Base-by-base conservation (phyloP, 2,329 filamentous ascomycete species). In the Phaeosphaeriaceae sp. region DNA sequence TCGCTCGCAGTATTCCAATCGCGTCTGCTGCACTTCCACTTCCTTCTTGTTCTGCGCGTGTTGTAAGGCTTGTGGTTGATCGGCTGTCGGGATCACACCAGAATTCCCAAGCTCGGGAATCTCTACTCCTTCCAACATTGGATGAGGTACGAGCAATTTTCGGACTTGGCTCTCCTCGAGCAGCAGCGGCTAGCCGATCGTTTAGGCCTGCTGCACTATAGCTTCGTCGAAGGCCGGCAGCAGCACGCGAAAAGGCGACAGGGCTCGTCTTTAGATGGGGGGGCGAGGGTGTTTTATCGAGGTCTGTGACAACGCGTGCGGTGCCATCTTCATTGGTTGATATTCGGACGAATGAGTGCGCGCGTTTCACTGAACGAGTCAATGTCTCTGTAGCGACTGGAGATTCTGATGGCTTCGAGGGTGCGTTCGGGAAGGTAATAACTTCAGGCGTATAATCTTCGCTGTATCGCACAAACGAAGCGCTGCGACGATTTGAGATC, bases 61-160 rank as follows among this genome's bases (percentile, higher is more conserved):
- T 83, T 17, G 87, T 92, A 46, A 96, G 77, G 58, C 91, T 89
- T 64, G 64, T 67, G 29, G 64, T 69, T 48, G 91, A 90, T 35
- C 88, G 86, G 42, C 83, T 79, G 58, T 94, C 89, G 6, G 87
- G 86, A 67, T 96, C 90, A 64, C 90, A 93, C 76, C 89, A 92
- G 48, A 91, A 91, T 66, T 96, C 90, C 93, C 93, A 97, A 6
- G 88, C 89, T 42, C 92, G 86, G 15, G 92, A 90, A 71, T 97
- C 90, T 46, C 90, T 86, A 48, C 92, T 96, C 48, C 93, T 71
- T 13, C 90, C 90, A 47, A 87, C 85, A 28, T 77, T 76, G 57
- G 70, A 67, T 16, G 82, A 83, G 20, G 82, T 80, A 12, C 84
- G 73, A n/a, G 66, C 61, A 29, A 73, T 58, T 52, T 68, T 67